These are phyloP conservation scores for Schoenoplectus tabernaemontani DNA, from an alignment of 202 grass and related monocot species.

Conservation along the genomic window DNA sequence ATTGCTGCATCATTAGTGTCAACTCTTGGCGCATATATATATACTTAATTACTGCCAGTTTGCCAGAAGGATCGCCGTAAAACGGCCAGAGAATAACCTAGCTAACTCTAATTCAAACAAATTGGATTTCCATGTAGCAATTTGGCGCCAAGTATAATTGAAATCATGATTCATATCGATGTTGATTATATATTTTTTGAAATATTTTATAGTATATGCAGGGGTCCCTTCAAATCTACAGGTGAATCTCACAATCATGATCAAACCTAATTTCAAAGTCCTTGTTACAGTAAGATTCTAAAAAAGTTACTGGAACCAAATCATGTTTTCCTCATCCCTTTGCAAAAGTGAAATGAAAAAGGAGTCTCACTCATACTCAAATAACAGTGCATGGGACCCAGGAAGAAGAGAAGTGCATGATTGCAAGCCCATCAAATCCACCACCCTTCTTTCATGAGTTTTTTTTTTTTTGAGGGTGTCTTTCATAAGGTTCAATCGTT, in stretches of 20 bases:
- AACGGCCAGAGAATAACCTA: not conserved
- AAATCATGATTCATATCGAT: not conserved
- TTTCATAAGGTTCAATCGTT: not conserved
- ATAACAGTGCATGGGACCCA: conserved; percentile 27
- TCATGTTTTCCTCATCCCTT: conserved; percentile 11
- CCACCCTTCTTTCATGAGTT: conserved; percentile 16
- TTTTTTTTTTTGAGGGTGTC: too few relatives aligned
- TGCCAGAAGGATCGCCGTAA: too few relatives aligned
- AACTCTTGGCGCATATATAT: too few relatives aligned
- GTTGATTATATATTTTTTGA: not conserved
- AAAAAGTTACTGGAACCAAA: conserved; percentile 22
- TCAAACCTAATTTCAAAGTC: conserved; percentile 11
- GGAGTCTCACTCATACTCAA: conserved; percentile 23
- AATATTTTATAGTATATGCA: not conserved
- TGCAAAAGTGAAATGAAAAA: conserved; percentile 25
- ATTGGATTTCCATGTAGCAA: not conserved
- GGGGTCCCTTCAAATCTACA: conserved; percentile 5
- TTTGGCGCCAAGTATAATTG: not conserved
- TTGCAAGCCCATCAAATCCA: conserved; percentile 27
- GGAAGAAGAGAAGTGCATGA: conserved; percentile 24
- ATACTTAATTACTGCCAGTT: too few relatives aligned
- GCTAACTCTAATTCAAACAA: not conserved
- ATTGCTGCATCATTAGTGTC: too few relatives aligned
- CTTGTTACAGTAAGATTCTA: conserved; percentile 33
- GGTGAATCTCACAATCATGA: conserved; percentile 27